Evolutionary conservation across 371 early-diverging fungal genomes (phyloP).

Genomic region (Mucor irregularis): DNA sequence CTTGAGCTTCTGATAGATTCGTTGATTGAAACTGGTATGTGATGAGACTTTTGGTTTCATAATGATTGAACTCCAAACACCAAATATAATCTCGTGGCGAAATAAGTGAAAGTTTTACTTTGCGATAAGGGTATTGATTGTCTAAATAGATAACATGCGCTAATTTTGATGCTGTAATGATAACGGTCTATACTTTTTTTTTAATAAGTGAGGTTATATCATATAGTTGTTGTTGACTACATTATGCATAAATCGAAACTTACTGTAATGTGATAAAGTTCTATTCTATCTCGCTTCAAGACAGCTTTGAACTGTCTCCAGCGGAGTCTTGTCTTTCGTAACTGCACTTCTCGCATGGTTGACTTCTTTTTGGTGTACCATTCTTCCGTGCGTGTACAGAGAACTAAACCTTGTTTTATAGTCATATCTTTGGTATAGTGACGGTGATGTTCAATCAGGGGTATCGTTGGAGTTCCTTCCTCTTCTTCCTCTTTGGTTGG

Average conservation of each 20-base stretch:
- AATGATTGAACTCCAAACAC: conserved; percentile 11
- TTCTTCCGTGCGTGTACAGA: conserved; percentile 17
- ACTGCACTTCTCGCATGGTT: conserved; percentile 5
- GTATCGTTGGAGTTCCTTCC: not conserved
- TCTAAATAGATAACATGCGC: conserved; percentile 23
- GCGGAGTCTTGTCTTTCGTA: conserved; percentile 19
- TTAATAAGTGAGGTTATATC: not conserved
- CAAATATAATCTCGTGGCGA: conserved; percentile 16
- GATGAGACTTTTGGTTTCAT: conserved; percentile 5
- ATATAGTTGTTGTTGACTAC: not conserved
- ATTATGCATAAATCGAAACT: not conserved
- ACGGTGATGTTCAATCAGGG: not conserved
- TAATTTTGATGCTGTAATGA: conserved; percentile 7
- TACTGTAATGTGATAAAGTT: conserved; percentile 26
- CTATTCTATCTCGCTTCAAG: conserved; percentile 13
- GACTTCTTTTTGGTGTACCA: conserved; percentile 16
- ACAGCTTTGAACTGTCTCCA: conserved; percentile 25
- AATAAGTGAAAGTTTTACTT: conserved; percentile 9
- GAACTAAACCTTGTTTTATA: conserved; percentile 13
- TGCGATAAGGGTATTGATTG: conserved; percentile 2
- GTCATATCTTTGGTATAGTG: not conserved
- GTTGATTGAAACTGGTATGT: conserved; percentile 19
- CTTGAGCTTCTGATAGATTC: conserved; percentile 16
- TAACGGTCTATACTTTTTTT: conserved; percentile 8
- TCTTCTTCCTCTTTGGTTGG: no score